phyloP scores from a whole-genome alignment of 768 basidiomycete genomes.

The Pisolithus orientalis region DNA sequence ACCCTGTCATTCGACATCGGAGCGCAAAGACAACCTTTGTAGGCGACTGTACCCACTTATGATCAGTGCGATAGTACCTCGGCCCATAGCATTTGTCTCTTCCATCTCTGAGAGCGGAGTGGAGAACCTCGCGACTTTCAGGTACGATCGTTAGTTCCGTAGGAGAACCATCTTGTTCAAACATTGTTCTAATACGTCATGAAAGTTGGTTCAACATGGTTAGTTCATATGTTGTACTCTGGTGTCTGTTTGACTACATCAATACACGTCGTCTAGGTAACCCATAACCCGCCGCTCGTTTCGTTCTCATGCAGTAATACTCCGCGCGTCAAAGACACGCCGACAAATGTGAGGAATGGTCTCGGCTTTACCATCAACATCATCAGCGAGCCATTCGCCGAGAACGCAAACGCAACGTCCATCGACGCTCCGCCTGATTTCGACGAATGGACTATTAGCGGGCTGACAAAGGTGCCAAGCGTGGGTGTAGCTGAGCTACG shows the following conservation, averaged over 20 bases:
- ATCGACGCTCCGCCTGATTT: constrained; percentile 33
- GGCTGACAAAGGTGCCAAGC: constrained; percentile 36
- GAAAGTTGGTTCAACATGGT: constrained; percentile 26
- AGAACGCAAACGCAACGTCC: constrained; percentile 32
- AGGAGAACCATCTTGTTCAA: background rate
- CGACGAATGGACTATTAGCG: constrained; percentile 37
- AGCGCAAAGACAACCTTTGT: background rate
- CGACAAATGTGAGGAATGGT: constrained; percentile 38
- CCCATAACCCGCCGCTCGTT: constrained; percentile 26
- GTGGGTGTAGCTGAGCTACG: constrained; percentile 10
- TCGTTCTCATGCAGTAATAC: constrained; percentile 26
- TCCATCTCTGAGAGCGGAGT: constrained; percentile 28
- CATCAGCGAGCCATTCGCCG: constrained; percentile 45
- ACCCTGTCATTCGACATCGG: too few relatives aligned
- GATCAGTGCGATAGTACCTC: constrained; percentile 34
- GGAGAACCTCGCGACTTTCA: constrained; percentile 40
- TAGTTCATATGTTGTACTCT: background rate
- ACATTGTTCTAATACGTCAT: background rate
- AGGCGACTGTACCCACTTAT: constrained; percentile 29
- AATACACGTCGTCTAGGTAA: constrained; percentile 9
- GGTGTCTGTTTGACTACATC: background rate
- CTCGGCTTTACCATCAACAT: constrained; percentile 49
- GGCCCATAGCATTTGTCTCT: constrained; percentile 43
- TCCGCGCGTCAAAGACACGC: constrained; percentile 36
- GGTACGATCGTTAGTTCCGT: constrained; percentile 14